phyloP scores from a whole-genome alignment of 208 protist species.

The Trypanosoma cruzi region DNA sequence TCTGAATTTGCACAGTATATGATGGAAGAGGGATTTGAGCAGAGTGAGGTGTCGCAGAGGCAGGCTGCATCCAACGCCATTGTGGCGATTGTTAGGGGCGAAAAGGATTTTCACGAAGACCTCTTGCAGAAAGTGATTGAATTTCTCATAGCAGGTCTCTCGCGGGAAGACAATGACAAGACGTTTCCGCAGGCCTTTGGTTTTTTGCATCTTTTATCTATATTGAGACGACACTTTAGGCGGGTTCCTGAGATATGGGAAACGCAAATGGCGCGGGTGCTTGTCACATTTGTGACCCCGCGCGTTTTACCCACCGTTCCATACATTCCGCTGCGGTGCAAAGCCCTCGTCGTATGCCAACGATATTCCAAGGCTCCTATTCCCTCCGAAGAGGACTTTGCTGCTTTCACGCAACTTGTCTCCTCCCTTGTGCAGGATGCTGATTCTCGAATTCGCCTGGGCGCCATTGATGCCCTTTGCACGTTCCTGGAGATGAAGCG shows the following conservation, averaged over 20 bases:
- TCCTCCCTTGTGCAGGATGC: constrained; percentile 60
- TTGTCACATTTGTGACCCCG: constrained; percentile 76
- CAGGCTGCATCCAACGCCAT: constrained; percentile 83
- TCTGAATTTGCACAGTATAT: constrained; percentile 86
- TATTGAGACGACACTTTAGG: constrained; percentile 80
- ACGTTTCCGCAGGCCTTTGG: constrained; percentile 74
- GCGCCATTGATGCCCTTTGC: constrained; percentile 85
- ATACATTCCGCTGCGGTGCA: constrained; percentile 72
- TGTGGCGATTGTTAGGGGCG: constrained; percentile 64
- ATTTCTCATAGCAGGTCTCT: constrained; percentile 60
- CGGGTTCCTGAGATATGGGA: constrained; percentile 68
- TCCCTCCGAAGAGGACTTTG: constrained; percentile 65
- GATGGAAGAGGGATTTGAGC: constrained; percentile 77
- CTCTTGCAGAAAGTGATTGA: constrained; percentile 64
- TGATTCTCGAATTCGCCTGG: constrained; percentile 78
- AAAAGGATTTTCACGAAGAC: constrained; percentile 80
- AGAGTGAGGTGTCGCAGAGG: constrained; percentile 68
- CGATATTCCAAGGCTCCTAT: constrained; percentile 87
- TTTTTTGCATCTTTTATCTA: constrained; percentile 81
- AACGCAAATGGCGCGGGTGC: constrained; percentile 77
- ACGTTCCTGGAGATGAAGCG: constrained; percentile 84
- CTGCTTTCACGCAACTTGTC: constrained; percentile 78
- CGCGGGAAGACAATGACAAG: constrained; percentile 41
- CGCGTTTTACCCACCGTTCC: constrained; percentile 50
- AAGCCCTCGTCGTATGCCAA: constrained; percentile 81